Evolutionary conservation across 2,329 filamentous ascomycete genomes (phyloP), one percentile per base, ranked within the genome.

Genomic region (Fusarium tricinctum): DNA sequence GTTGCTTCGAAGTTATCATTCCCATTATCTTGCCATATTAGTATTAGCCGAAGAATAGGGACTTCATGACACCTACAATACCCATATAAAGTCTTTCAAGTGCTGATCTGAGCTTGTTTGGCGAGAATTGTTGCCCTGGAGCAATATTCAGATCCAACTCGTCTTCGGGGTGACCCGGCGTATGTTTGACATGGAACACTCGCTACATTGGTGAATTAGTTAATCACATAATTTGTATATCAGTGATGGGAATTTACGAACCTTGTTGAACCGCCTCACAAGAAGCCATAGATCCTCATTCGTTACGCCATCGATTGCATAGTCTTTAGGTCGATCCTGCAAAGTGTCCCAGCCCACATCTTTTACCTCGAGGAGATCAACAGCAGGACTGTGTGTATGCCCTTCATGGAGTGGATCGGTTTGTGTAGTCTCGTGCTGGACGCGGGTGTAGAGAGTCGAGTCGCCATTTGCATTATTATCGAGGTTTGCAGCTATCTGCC

Each of bases 1-100:
- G 92, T 69, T 94, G 94, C 49, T 43, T 40, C 0, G 19, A 14
- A 6, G 48, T 20, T 5, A 60, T 44, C 1, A 22, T 43, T 0
- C 54, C 38, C 3, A 59, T 30, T 17, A 60, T 20, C 57, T 60
- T 6, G 0, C 12, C 5, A 5, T 12, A 1, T 58, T 5, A 58
- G 54, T 0, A 15, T 15, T 8, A 15, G 2, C 4, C 3, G 26
- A 8, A 26, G 26, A 26, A 26, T 10, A 26, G 26, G 26, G 3
- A 26, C 2, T 9, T 10, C 26, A 3, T 9, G 10, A 26, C 2
- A 93, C 86, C 6, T 35, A 90, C 83, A 2, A 94, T 86, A 0
- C 89, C 92, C 85, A 92, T 93, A 74, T 95, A 95, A 13, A 94
- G 81, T 15, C 92, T 85, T 77, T 95, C 92, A 3, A 94, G 74